A percentile compares a stretch with the other conserved stretches of the same genome.
These are phyloP conservation scores for Pharus latifolius DNA, from an alignment of 176 grass and related monocot genomes.

Conservation along the genomic window DNA sequence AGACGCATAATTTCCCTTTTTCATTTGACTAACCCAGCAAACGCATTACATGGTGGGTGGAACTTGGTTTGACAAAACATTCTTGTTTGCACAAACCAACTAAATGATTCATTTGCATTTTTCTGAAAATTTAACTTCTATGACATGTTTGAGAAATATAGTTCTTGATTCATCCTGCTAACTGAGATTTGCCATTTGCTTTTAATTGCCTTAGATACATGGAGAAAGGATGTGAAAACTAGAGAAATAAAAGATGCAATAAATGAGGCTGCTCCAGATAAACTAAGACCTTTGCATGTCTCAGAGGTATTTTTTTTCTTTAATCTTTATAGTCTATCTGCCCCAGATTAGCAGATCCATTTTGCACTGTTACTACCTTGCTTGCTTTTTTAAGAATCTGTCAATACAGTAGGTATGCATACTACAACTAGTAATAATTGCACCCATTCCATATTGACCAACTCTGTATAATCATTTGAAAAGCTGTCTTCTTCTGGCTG, in stretches of 20 bases:
- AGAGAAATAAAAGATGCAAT: constrained; percentile 46
- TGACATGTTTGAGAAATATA: background rate
- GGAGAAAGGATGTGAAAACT: constrained; percentile 77
- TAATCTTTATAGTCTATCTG: too few species aligned
- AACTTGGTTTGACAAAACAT: background rate
- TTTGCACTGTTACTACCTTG: too few species aligned
- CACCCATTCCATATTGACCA: background rate
- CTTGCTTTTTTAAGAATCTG: background rate
- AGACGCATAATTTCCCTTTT: background rate
- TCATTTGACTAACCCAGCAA: background rate
- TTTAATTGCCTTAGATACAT: constrained; percentile 54
- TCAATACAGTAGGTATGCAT: background rate
- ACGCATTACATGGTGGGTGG: background rate
- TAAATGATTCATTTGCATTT: background rate
- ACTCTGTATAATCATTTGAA: background rate
- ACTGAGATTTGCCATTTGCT: background rate
- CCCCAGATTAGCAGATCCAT: background rate
- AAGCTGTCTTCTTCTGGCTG: background rate
- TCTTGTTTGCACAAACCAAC: background rate
- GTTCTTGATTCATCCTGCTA: background rate
- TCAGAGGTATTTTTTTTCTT: constrained; percentile 37
- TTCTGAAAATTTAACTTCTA: background rate
- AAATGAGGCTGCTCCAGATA: constrained; percentile 43
- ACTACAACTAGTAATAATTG: background rate
- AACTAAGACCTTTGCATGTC: constrained; percentile 55